Evolutionary conservation across 2,329 filamentous ascomycete genomes (phyloP).

Genomic region (Piedraia hortae): DNA sequence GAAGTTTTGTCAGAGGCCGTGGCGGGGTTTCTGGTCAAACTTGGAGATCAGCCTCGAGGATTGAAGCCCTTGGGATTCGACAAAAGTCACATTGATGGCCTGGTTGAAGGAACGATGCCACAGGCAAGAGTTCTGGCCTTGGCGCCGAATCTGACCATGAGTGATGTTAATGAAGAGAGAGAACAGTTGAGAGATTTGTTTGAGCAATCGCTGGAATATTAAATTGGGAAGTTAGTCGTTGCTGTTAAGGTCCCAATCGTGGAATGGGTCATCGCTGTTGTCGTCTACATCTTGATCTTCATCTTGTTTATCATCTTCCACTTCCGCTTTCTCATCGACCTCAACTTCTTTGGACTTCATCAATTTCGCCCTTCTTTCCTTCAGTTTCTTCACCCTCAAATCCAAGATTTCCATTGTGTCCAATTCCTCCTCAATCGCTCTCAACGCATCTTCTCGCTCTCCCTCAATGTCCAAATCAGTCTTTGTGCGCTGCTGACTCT

Average conservation of each 20-base stretch:
- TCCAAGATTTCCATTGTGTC: slow-evolving; percentile 24
- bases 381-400: slow-evolving; percentile 17
- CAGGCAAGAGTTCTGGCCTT: slow-evolving; percentile 77
- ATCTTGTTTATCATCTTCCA: slow-evolving; percentile 5
- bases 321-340: slow-evolving; percentile 3
- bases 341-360: slow-evolving; percentile 5
- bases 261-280: too few species aligned
- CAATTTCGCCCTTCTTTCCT: slow-evolving; percentile 19
- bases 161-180: slow-evolving; percentile 20
- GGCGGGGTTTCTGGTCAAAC: slow-evolving; percentile 45
- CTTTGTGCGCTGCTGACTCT: slow-evolving; percentile 16
- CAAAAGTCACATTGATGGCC: slow-evolving; percentile 41
- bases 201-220: slow-evolving; percentile 20
- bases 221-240: slow-evolving; percentile 1
- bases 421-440: slow-evolving; percentile 20
- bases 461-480: slow-evolving; percentile 20
- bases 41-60: slow-evolving; percentile 78
- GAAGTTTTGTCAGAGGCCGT: slow-evolving; percentile 68
- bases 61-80: slow-evolving; percentile 63
- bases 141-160: slow-evolving; percentile 42
- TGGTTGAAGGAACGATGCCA: slow-evolving; percentile 87
- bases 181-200: slow-evolving; percentile 22
- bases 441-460: slow-evolving; percentile 21
- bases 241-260: background rate
- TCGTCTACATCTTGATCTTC: slow-evolving; percentile 4